Evolutionary conservation across 176 grass and related monocot species (phyloP).

Genomic region (Tillandsia leiboldiana): DNA sequence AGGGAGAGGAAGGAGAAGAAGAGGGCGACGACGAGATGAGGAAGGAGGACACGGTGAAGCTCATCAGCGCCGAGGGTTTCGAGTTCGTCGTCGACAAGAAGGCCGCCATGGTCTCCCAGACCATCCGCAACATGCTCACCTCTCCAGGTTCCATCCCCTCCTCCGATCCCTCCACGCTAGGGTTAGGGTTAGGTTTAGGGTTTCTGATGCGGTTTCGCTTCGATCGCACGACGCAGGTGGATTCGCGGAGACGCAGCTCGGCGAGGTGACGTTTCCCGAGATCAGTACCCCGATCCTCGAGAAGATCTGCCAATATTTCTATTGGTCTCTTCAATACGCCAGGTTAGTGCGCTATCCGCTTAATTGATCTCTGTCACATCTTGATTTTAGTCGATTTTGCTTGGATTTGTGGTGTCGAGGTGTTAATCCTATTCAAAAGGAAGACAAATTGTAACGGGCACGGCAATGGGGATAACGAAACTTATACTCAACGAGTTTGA

Average conservation of each 20-base stretch:
- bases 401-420: background rate
- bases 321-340: slow-evolving; percentile 79
- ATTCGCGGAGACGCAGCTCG: slow-evolving; percentile 66
- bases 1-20: slow-evolving; percentile 5
- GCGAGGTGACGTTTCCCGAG: slow-evolving; percentile 88
- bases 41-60: slow-evolving; percentile 64
- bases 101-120: slow-evolving; percentile 90
- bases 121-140: slow-evolving; percentile 94
- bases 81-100: slow-evolving; percentile 89
- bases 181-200: slow-evolving; percentile 8
- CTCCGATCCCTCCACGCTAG: background rate
- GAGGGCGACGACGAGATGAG: slow-evolving; percentile 15
- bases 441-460: too few species aligned
- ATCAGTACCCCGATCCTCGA: slow-evolving; percentile 63
- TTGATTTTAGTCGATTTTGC: background rate
- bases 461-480: too few species aligned
- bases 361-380: background rate
- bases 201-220: background rate
- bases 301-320: slow-evolving; percentile 98
- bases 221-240: slow-evolving; percentile 15
- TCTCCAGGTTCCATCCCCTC: slow-evolving; percentile 38
- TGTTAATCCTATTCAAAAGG: background rate
- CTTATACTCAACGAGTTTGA: too few species aligned
- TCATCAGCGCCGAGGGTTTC: slow-evolving; percentile 91
- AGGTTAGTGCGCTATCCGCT: slow-evolving; percentile 18